Evolutionary conservation across 1,139 yeast genomes (phyloP), one percentile per base, ranked within the genome.

Genomic region (Debaryomyces nepalensis): DNA sequence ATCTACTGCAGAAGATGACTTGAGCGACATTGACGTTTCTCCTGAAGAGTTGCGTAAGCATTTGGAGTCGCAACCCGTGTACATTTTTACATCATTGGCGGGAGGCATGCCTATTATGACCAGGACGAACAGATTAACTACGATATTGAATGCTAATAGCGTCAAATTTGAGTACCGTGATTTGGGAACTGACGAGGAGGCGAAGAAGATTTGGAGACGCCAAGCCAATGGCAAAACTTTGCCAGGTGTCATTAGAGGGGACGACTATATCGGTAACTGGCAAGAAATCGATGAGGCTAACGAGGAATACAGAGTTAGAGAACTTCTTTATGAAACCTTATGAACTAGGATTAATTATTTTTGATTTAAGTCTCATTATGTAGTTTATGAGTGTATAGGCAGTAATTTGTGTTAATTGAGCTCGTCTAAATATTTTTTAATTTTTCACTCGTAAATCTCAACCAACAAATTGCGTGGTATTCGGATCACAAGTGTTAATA

Each of bases 241-340:
- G 43, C 99, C 99, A 2, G 98, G 95, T n/a, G 78, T 93, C 16
- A 90, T 91, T 20, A 77, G 97, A 56, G 97, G 95, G n/a, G 89
- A 84, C 52, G 96, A 89, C 53, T 79, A 84, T 48, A 84, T 91
- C 51, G 97, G 96, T 4, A 82, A 84, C 58, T 85, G 85, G 85
- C 79, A 82, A 59, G 88, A 80, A 53, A 74, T 84, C 51, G 93
- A 87, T 44, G 96, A 89, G 40, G 89, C 93, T 16, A 85, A 87
- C 55, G 97, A 89, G 58, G 90, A 88, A 47, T 87, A 87, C 57
- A 81, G 78, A 50, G 78, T 85, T 45, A 77, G 82, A 46, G 77
- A 77, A 39, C 54, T 84, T 26, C 70, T 85, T 33, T 84, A 81
- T 50, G 78, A 73, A 50, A 71, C 75, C 19, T 61, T 73, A 43